Base-by-base conservation (phyloP, 2,329 filamentous ascomycete genomes). In the Verticillium dahliae region DNA sequence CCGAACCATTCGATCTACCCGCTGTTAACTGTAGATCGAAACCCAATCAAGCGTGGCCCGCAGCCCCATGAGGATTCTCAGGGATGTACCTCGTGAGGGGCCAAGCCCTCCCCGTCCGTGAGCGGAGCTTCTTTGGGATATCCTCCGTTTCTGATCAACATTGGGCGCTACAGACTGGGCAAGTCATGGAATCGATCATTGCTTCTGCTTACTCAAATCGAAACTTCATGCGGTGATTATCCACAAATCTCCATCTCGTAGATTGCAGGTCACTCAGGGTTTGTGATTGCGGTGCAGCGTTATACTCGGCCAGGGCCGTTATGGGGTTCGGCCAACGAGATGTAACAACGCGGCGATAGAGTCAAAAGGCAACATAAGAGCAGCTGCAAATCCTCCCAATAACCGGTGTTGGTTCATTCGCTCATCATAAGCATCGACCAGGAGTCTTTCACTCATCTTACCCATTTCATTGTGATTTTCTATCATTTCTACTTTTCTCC, bases 381-480 rank as follows among this genome's bases (percentile, higher is more conserved):
- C n/a, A 22, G 11, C 45, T n/a, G n/a, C 6, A 27, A 3, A 13
- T 4, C 18, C 45, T 52, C 45, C 45, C 45, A 13, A 27, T 11
- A 5, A 11, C 11, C 4, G 9, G 3, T 9, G 1, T 31, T 27
- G 22, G 27, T 22, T 18, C 45, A n/a, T 50, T 58, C 15, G 57
- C 31, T 31, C 57, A 58, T 50, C 38, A 27, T 50, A 39, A 50
- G n/a, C 57, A 58, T 39, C 27, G 57, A 58, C 57, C 57, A 58
- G 57, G 57, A 34, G 57, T 58, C 57, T n/a, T 50, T 58, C 57
- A n/a, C 45, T 58, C 31, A 58, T 33, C 45, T 58, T 33, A 41
- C 27, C 13, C 50, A 18, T 27, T 41, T 22, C 10, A 18, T 52
- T 52, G 45, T 52, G 45, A 52, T 18, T 18, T 22, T 52, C 18